phyloP scores from a whole-genome alignment of 129 eudicot genomes.

The Chrysanthemum lavandulifolium region DNA sequence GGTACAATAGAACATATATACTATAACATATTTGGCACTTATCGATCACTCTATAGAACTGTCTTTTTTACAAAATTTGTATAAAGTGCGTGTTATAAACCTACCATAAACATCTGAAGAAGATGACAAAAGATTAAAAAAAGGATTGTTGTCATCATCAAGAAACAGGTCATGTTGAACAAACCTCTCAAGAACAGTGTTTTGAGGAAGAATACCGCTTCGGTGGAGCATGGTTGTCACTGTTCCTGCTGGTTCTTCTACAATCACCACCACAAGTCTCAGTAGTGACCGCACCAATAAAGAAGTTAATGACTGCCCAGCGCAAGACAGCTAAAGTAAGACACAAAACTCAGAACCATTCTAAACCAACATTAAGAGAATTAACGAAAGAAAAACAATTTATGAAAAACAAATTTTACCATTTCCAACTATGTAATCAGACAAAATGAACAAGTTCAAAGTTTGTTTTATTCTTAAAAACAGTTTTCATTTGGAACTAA shows the following conservation, averaged over 20 bases:
- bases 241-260: constrained; percentile 19
- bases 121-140: constrained; percentile 22
- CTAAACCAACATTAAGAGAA: background rate
- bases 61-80: background rate
- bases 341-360: background rate
- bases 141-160: constrained; percentile 27
- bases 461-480: constrained; percentile 3
- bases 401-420: constrained; percentile 2
- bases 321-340: constrained; percentile 17
- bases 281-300: constrained; percentile 8
- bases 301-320: constrained; percentile 22
- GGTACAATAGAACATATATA: background rate
- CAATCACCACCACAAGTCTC: constrained; percentile 15
- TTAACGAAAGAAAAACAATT: background rate
- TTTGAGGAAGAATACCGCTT: constrained; percentile 30
- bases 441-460: constrained; percentile 12
- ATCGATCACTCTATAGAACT: background rate
- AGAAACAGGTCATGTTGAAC: constrained; percentile 15
- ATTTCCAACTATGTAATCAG: constrained; percentile 5
- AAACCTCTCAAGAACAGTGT: constrained; percentile 22
- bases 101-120: constrained; percentile 33
- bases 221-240: constrained; percentile 30
- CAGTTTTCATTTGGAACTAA: background rate
- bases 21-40: background rate
- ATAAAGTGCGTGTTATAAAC: background rate